phyloP scores from a whole-genome alignment of 2,329 filamentous ascomycete species.

The Trichoderma koningii region DNA sequence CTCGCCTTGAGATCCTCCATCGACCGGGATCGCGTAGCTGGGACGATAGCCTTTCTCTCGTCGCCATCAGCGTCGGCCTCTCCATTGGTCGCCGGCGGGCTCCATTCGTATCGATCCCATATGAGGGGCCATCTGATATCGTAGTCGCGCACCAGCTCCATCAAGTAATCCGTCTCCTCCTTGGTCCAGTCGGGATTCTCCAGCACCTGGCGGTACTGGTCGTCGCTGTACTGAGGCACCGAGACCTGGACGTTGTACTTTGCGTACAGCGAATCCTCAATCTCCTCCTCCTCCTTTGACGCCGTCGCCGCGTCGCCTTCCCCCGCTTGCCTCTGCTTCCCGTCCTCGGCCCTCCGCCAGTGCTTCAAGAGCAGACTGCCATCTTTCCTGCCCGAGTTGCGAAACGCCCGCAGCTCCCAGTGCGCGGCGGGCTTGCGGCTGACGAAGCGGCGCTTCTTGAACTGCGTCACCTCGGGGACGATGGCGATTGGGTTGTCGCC shows the following conservation, averaged over 20 bases:
- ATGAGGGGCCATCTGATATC: slow-evolving; percentile 90
- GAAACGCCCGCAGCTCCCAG: slow-evolving; percentile 73
- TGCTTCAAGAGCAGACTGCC: slow-evolving; percentile 69
- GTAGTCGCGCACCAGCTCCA: slow-evolving; percentile 72
- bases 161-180: slow-evolving; percentile 90
- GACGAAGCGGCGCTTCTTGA: slow-evolving; percentile 60
- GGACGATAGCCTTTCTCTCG: slow-evolving; percentile 56
- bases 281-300: slow-evolving; percentile 33
- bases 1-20: slow-evolving; percentile 91
- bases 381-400: slow-evolving; percentile 75
- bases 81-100: slow-evolving; percentile 48
- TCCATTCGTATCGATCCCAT: slow-evolving; percentile 87
- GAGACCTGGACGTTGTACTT: slow-evolving; percentile 85
- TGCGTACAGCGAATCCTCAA: slow-evolving; percentile 69
- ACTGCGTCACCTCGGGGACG: slow-evolving; percentile 60
- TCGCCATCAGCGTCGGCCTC: slow-evolving; percentile 50
- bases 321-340: slow-evolving; percentile 36
- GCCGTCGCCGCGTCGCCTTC: slow-evolving; percentile 38
- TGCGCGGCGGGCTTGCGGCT: slow-evolving; percentile 57
- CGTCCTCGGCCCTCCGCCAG: slow-evolving; percentile 69
- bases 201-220: slow-evolving; percentile 78
- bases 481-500: slow-evolving; percentile 69
- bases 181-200: slow-evolving; percentile 80
- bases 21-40: slow-evolving; percentile 59
- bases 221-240: slow-evolving; percentile 79